Base-by-base conservation (phyloP, 2,329 filamentous ascomycete species). In the Dryadomyces quercivorus region DNA sequence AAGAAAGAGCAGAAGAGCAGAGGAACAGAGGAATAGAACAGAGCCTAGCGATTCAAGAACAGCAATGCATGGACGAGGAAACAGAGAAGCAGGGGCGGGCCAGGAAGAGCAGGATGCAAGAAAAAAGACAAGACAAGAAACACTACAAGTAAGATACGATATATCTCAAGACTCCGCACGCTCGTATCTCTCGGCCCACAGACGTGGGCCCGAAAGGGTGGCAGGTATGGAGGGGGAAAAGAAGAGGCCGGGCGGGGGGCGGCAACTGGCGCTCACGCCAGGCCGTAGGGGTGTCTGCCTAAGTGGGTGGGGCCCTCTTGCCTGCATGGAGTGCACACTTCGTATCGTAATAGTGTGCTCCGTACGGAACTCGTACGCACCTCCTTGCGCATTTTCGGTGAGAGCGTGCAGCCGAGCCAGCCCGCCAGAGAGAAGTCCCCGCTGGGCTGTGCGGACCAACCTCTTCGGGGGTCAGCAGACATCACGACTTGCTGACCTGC, bases 211-310 rank as follows among this genome's bases (percentile, higher is more conserved):
- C 45, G n/a, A 50, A 20, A 18, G 34, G 38, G 31, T 31, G 31
- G 48, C 18, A 10, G 34, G 48, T 31, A 40, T 38, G 48, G 48
- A 50, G 48, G 48, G 48, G 31, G 20, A 46, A 46, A 50, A 40
- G 18, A 40, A 38, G 49, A 50, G 49, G 49, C 38, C 49, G 49
- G 47, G 49, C 36, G 36, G 49, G 47, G 47, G 49, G 46, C 46
- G 46, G 46, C 18, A 49, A 31, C 22, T 47, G 22, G 20, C 38
- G 36, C 36, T 40, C 36, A 40, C 36, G 36, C 36, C 36, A 40
- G 36, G 10, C 36, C 36, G 15, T 40, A 40, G 36, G 36, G 36
- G 36, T 40, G 10, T 40, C 10, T 40, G 36, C 36, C 15, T 40
- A 40, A 40, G 26, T 31, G 26, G 26, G 36, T 40, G 36, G 36